These are phyloP conservation scores for Waltergamsia citrina DNA, from an alignment of 2,329 filamentous ascomycete species.

Conservation along the genomic window DNA sequence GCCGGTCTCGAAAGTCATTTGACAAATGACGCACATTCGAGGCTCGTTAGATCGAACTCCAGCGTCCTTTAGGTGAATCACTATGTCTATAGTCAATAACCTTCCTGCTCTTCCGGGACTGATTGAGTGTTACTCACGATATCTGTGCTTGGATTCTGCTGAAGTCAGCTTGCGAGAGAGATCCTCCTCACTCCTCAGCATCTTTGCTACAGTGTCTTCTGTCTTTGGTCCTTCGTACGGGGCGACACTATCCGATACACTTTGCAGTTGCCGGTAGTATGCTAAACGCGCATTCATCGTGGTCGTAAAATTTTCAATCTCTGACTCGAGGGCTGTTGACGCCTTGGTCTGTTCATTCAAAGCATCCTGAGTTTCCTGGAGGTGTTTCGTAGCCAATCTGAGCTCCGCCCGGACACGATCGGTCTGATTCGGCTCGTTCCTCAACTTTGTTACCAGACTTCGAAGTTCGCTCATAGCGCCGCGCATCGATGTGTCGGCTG, in stretches of 20 bases:
- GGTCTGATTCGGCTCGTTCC: constrained; percentile 11
- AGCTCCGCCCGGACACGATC: constrained; percentile 58
- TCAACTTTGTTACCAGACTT: constrained; percentile 42
- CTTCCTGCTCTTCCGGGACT: background rate
- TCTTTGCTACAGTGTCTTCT: constrained; percentile 31
- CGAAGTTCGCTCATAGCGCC: constrained; percentile 60
- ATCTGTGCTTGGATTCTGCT: constrained; percentile 65
- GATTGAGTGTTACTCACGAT: constrained; percentile 34
- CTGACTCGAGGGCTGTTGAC: constrained; percentile 45
- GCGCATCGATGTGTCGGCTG: constrained; percentile 55
- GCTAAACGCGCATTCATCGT: constrained; percentile 81
- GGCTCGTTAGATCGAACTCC: constrained; percentile 55
- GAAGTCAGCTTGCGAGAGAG: constrained; percentile 50
- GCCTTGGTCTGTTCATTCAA: constrained; percentile 42
- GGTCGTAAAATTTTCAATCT: constrained; percentile 65
- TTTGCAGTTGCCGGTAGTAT: constrained; percentile 84
- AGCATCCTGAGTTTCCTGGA: constrained; percentile 49
- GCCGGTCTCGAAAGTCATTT: constrained; percentile 65
- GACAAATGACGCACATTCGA: constrained; percentile 80
- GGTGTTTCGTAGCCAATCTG: constrained; percentile 51
- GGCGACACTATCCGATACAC: constrained; percentile 79
- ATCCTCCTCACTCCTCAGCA: constrained; percentile 22
- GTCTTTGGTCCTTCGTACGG: constrained; percentile 58
- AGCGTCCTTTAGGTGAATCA: constrained; percentile 42
- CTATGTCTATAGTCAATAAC: constrained; percentile 16